These are phyloP conservation scores for Powellomyces hirtus DNA, from an alignment of 192 early-diverging fungal genomes.

Conservation along the genomic window DNA sequence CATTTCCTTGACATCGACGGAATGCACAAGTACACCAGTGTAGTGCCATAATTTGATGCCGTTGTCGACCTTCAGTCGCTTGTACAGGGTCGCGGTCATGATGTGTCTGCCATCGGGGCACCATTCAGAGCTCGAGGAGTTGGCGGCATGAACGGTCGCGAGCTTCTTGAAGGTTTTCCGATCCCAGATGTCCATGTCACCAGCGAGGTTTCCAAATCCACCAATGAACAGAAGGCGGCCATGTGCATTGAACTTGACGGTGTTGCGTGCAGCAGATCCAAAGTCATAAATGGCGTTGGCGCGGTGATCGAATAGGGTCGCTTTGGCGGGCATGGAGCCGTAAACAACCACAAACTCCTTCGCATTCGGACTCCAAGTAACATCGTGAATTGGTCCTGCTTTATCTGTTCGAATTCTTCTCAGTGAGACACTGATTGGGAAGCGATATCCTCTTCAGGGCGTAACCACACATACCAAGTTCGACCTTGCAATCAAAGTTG, in stretches of 20 bases:
- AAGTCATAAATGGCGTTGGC: constrained; percentile 81
- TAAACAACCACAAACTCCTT: constrained; percentile 97
- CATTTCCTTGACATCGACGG: constrained; percentile 78
- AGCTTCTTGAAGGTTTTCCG: constrained; percentile 81
- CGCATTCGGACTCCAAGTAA: constrained; percentile 90
- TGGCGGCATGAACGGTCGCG: constrained; percentile 73
- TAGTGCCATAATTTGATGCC: constrained; percentile 97
- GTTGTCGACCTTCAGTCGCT: constrained; percentile 95
- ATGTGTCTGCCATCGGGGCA: constrained; percentile 89
- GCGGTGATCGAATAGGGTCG: constrained; percentile 90
- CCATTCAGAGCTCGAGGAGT: constrained; percentile 88
- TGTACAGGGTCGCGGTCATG: constrained; percentile 89
- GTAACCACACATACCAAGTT: constrained; percentile 42
- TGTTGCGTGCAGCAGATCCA: constrained; percentile 84
- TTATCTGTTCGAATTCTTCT: constrained; percentile 51
- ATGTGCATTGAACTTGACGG: constrained; percentile 83
- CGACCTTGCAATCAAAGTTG: constrained; percentile 89
- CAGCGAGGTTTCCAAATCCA: constrained; percentile 95
- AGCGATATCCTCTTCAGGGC: background rate
- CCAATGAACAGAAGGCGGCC: constrained; percentile 86
- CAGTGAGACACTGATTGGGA: too few species aligned
- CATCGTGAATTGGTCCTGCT: constrained; percentile 93
- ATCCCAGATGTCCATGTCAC: constrained; percentile 94
- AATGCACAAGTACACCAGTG: constrained; percentile 77
- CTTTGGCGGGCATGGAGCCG: constrained; percentile 89